Percentiles rank a stretch among this genome's conserved stretches.
Evolutionary conservation across 495 filamentous ascomycete genomes (phyloP).

Genomic region (Penicillium antarcticum): DNA sequence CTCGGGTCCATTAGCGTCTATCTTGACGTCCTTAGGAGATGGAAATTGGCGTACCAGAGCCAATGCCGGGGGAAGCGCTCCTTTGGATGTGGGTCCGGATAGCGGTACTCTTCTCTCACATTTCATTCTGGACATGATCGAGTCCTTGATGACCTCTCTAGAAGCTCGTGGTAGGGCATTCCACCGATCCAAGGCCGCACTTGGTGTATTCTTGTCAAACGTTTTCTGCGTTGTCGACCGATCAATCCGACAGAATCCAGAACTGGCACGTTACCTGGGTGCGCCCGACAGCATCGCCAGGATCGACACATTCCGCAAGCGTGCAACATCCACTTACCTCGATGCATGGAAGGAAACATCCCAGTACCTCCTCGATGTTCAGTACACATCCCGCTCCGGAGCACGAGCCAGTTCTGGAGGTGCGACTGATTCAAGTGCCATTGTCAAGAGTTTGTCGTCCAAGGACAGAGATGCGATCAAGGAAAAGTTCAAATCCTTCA

Average conservation of each 20-base stretch:
- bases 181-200: conserved; percentile 71
- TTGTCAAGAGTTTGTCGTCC: conserved; percentile 75
- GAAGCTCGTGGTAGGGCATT: conserved; percentile 70
- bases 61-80: conserved; percentile 62
- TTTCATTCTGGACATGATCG: conserved; percentile 82
- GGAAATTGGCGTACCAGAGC: conserved; percentile 73
- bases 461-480: conserved; percentile 96
- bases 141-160: conserved; percentile 71
- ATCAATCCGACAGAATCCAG: conserved; percentile 71
- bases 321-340: conserved; percentile 74
- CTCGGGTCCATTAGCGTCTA: conserved; percentile 78
- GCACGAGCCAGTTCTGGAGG: conserved; percentile 65
- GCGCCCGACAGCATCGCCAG: conserved; percentile 54
- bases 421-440: conserved; percentile 68
- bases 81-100: conserved; percentile 84
- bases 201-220: conserved; percentile 91
- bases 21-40: conserved; percentile 88
- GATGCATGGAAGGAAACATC: conserved; percentile 89
- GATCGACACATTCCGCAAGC: conserved; percentile 84
- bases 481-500: conserved; percentile 92
- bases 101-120: conserved; percentile 83
- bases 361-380: conserved; percentile 80
- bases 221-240: conserved; percentile 81
- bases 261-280: conserved; percentile 71
- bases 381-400: conserved; percentile 71